Conservation (phyloP, 768 basidiomycete genomes). For the Sistotremastrum suecicum region DNA sequence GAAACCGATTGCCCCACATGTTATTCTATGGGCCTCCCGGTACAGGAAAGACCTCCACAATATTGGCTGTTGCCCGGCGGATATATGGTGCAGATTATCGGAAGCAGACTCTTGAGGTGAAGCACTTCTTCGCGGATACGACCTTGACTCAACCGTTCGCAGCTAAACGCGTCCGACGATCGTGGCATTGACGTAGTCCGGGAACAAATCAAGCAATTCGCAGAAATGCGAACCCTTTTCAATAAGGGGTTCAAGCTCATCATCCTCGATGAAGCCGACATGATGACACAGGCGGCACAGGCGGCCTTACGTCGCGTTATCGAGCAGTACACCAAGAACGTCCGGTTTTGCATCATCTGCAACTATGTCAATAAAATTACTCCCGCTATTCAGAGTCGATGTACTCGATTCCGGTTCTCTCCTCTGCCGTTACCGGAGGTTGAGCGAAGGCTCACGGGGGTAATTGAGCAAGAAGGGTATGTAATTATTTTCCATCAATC, state of each 20-base stretch:
- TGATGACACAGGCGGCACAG: conserved; percentile 99
- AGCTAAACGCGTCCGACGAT: conserved; percentile 98
- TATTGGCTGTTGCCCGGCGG: conserved; percentile 85
- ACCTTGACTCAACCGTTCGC: not conserved
- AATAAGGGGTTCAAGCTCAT: conserved; percentile 96
- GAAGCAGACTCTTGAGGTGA: conserved; percentile 89
- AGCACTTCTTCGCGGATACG: conserved; percentile 7
- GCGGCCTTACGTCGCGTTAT: conserved; percentile 94
- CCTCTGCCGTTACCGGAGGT: conserved; percentile 80
- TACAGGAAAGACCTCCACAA: conserved; percentile 96
- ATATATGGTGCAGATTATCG: conserved; percentile 80
- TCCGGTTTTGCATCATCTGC: conserved; percentile 98
- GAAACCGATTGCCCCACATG: conserved; percentile 86
- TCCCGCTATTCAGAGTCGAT: conserved; percentile 96
- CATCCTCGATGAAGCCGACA: conserved; percentile 98
- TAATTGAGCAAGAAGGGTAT: conserved; percentile 77
- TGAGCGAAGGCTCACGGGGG: conserved; percentile 61
- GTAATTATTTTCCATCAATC: conserved; percentile 13
- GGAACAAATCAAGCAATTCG: conserved; percentile 98
- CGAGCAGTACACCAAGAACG: conserved; percentile 97
- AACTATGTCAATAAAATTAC: conserved; percentile 99
- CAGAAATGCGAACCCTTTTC: conserved; percentile 84
- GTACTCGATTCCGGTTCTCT: conserved; percentile 94
- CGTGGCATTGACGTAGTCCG: conserved; percentile 97
- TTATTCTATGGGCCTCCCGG: conserved; percentile 97